A percentile compares a stretch with the other conserved stretches of the same genome.
Evolutionary conservation across 345 rosid genomes (phyloP).

Genomic region (Mallotus nudiflorus): DNA sequence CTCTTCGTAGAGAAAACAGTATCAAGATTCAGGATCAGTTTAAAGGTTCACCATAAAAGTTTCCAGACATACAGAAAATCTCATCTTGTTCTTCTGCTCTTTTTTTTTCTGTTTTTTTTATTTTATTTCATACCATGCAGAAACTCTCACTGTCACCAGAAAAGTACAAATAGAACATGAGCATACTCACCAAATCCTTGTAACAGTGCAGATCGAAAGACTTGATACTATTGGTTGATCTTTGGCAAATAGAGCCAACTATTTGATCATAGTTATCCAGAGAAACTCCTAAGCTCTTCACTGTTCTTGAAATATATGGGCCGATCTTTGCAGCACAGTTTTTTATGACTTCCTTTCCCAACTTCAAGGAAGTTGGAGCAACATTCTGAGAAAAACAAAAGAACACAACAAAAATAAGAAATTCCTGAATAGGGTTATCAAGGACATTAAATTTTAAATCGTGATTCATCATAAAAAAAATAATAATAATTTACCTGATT

Average conservation of each 20-base stretch:
- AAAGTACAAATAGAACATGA: neutral
- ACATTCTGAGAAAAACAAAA: neutral
- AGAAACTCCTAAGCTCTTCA: constrained; percentile 11
- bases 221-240: constrained; percentile 8
- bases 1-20: neutral
- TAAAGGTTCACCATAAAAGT: neutral
- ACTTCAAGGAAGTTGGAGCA: constrained; percentile 10
- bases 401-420: neutral
- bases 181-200: constrained; percentile 5
- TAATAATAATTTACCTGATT: constrained; percentile 19
- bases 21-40: neutral
- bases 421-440: neutral
- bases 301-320: constrained; percentile 12
- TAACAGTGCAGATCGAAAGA: neutral
- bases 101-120: too few relatives aligned
- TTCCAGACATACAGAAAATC: too few relatives aligned
- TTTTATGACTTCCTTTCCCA: constrained; percentile 8
- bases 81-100: too few relatives aligned
- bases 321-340: constrained; percentile 5
- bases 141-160: too few relatives aligned
- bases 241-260: constrained; percentile 7
- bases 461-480: neutral
- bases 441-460: neutral
- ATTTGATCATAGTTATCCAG: constrained; percentile 11
- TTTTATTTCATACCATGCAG: too few relatives aligned